Percentiles rank a stretch among this genome's conserved stretches.
These are phyloP conservation scores for Massospora cicadina DNA, from an alignment of 371 early-diverging fungal species.

Conservation along the genomic window DNA sequence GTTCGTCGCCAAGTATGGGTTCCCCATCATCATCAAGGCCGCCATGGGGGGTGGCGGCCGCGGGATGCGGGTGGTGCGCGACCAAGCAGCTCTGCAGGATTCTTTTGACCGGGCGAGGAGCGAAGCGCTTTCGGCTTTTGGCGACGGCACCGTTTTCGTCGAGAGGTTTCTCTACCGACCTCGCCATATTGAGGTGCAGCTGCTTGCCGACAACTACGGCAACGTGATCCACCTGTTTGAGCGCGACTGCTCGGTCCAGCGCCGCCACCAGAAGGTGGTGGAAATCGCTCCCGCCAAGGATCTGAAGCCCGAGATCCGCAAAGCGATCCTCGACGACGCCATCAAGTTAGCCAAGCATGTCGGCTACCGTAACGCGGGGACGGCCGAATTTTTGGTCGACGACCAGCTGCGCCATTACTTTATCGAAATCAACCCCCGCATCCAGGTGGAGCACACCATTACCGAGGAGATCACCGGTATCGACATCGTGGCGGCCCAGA, in stretches of 20 bases:
- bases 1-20: constrained; percentile 65
- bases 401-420: constrained; percentile 75
- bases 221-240: constrained; percentile 79
- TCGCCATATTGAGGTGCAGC: constrained; percentile 94
- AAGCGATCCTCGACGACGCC: constrained; percentile 72
- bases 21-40: constrained; percentile 93
- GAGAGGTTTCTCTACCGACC: constrained; percentile 85
- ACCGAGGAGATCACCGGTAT: constrained; percentile 90
- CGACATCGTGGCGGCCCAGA: constrained; percentile 81
- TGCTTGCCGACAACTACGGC: constrained; percentile 76
- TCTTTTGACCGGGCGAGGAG: constrained; percentile 65
- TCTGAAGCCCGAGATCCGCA: constrained; percentile 30
- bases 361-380: constrained; percentile 88
- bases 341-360: constrained; percentile 75
- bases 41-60: constrained; percentile 96
- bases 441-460: constrained; percentile 83
- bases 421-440: constrained; percentile 91
- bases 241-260: constrained; percentile 96
- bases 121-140: constrained; percentile 85
- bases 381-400: constrained; percentile 94
- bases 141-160: constrained; percentile 87
- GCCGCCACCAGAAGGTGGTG: constrained; percentile 95
- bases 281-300: constrained; percentile 70
- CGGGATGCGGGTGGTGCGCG: constrained; percentile 87
- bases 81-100: constrained; percentile 35